Conservation (phyloP, 1,284 basidiomycete species). For the Dichomitus squalens region DNA sequence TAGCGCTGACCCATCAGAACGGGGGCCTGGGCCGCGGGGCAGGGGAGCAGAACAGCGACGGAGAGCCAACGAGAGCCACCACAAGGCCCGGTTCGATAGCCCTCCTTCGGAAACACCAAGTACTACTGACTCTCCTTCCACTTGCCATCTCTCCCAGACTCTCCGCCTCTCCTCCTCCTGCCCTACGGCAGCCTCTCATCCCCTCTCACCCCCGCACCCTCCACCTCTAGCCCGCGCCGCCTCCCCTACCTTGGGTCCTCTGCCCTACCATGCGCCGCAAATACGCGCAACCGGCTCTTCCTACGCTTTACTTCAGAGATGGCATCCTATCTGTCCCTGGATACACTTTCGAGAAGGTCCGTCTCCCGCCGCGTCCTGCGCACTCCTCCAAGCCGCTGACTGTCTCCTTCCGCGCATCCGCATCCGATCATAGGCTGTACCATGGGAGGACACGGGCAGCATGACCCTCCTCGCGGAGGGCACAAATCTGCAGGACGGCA, state of each 20-base stretch:
- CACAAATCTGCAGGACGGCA: constrained; percentile 67
- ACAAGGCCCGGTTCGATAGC: neutral
- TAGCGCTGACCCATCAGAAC: no score
- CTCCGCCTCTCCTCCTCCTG: neutral
- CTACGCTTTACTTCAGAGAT: constrained; percentile 47
- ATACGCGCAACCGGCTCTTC: constrained; percentile 39
- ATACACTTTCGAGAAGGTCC: constrained; percentile 68
- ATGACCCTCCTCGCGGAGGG: constrained; percentile 69
- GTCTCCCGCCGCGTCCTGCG: constrained; percentile 5
- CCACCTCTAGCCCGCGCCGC: neutral
- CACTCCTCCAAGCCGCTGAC: neutral
- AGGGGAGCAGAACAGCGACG: neutral
- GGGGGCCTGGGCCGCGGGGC: neutral
- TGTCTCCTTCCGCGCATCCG: neutral
- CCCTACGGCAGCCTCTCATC: neutral
- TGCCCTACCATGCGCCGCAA: constrained; percentile 36
- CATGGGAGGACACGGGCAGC: constrained; percentile 73
- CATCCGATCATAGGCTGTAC: constrained; percentile 44
- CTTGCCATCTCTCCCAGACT: neutral
- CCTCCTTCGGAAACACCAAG: neutral
- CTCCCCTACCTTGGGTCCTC: constrained; percentile 6
- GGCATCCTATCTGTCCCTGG: constrained; percentile 64
- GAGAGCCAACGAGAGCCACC: neutral
- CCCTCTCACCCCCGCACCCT: neutral
- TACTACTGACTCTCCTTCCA: neutral